Percentiles rank a stretch among this genome's conserved stretches.
Conservation (phyloP, 345 rosid genomes). For the Anacardium occidentale region DNA sequence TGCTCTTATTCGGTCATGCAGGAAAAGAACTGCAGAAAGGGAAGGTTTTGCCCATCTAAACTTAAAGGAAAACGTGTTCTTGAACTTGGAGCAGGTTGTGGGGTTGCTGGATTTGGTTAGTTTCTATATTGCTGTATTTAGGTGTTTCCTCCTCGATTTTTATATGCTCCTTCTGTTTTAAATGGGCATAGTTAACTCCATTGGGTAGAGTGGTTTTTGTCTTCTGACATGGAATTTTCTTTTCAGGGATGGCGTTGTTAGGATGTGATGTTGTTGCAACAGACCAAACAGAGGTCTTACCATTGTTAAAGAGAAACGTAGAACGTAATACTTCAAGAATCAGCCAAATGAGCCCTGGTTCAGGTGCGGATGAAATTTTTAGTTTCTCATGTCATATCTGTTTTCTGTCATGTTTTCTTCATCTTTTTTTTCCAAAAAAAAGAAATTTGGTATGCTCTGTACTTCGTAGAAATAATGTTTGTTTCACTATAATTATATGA, state of each 20-base stretch:
- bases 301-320: constrained; percentile 69
- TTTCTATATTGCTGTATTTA: constrained; percentile 21
- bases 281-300: constrained; percentile 80
- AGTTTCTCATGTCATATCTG: neutral
- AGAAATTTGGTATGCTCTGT: neutral
- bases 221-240: constrained; percentile 22
- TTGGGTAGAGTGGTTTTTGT: neutral
- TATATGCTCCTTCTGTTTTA: constrained; percentile 8
- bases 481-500: neutral
- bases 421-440: neutral
- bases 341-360: constrained; percentile 64
- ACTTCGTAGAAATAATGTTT: neutral
- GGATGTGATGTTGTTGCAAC: constrained; percentile 86
- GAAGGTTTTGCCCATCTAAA: constrained; percentile 75
- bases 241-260: constrained; percentile 83
- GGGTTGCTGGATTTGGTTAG: constrained; percentile 95
- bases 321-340: constrained; percentile 76
- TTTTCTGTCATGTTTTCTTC: neutral
- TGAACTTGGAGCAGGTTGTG: constrained; percentile 97
- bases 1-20: constrained; percentile 27
- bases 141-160: neutral
- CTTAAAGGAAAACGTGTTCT: constrained; percentile 86
- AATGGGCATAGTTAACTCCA: constrained; percentile 6
- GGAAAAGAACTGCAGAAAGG: constrained; percentile 89
- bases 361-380: constrained; percentile 37